Conservation (phyloP, 2,329 filamentous ascomycete genomes). For the Claviceps purpurea region DNA sequence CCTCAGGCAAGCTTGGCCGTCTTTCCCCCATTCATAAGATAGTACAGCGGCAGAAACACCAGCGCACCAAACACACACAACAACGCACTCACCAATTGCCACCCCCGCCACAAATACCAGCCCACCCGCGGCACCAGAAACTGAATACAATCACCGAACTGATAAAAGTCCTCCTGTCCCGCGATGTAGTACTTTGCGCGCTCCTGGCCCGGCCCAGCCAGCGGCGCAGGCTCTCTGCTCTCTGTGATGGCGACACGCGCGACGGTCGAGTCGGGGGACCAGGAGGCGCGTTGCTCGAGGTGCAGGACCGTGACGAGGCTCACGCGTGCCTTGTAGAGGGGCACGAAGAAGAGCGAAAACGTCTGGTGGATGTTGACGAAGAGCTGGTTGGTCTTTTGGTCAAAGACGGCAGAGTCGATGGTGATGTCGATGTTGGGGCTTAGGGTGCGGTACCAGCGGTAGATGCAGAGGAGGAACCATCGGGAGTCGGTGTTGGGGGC, state of each 20-base stretch:
- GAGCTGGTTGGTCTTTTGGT: conserved; percentile 50
- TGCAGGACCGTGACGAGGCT: conserved; percentile 54
- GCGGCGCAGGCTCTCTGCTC: conserved; percentile 6
- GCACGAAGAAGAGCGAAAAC: conserved; percentile 66
- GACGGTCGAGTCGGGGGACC: conserved; percentile 8
- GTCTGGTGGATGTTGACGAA: conserved; percentile 63
- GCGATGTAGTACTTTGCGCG: conserved; percentile 51
- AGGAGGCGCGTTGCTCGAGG: conserved; percentile 34
- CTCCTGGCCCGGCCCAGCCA: conserved; percentile 10
- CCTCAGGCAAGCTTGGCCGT: conserved; percentile 5
- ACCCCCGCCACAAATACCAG: conserved; percentile 36
- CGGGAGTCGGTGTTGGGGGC: conserved; percentile 43
- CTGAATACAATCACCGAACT: conserved; percentile 59
- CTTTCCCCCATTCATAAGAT: conserved; percentile 15
- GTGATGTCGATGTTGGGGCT: conserved; percentile 58
- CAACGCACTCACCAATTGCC: conserved; percentile 51
- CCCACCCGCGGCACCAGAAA: conserved; percentile 53
- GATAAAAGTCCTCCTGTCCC: conserved; percentile 71
- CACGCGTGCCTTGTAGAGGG: conserved; percentile 58
- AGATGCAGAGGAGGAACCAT: conserved; percentile 54
- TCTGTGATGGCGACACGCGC: conserved; percentile 3
- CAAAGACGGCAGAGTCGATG: conserved; percentile 54
- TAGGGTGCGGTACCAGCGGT: conserved; percentile 74
- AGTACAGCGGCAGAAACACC: conserved; percentile 23
- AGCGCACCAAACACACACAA: conserved; percentile 49